Base-by-base conservation (phyloP, 2,329 filamentous ascomycete genomes). In the Phaeoacremonium minimum region DNA sequence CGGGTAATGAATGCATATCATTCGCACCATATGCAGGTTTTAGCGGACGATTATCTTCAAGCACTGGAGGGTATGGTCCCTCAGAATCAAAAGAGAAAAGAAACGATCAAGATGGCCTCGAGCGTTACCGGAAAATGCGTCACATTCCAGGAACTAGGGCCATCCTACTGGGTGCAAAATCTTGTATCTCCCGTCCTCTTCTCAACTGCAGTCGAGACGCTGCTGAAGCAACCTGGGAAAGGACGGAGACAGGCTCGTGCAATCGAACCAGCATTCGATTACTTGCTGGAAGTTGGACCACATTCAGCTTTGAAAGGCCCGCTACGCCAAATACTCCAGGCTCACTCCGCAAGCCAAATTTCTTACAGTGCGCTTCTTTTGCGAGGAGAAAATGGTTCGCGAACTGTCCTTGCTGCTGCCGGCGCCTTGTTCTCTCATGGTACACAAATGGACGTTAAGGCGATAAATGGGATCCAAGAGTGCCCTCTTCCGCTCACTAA, bases 21-120 rank as follows among this genome's bases (percentile, higher is more conserved):
- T 29, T 60, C 56, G 4, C 48, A 48, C 11, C 56, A 60, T 31
- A 61, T 63, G 57, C 41, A 45, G 13, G 26, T 40, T 4, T 46
- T 58, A 6, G 48, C 45, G 5, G 37, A 48, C 1, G 46, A 51
- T 17, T 60, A 58, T 26, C 32, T 44, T 1, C 37, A 44, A 18
- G 26, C 38, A 15, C 33, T 49, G 15, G 43, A 44, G 34, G 38
- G 38, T 26, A 22, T 15, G 17, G 30, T 40, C 12, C n/a, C 13
- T 19, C 28, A 18, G 17, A 7, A 32, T 45, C 4, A 17, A 38
- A 12, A 16, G 7, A 32, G 29, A 4, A 37, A 41, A 33, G 35
- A 38, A 12, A 22, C 36, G 13, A 36, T 29, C 15, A 38, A 16
- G 20, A 42, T 42, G 40, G 33, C 38, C 4, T 42, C 40, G 4